These are phyloP conservation scores for Trichoderma polysporum DNA, from an alignment of 2,329 filamentous ascomycete species.

Conservation along the genomic window DNA sequence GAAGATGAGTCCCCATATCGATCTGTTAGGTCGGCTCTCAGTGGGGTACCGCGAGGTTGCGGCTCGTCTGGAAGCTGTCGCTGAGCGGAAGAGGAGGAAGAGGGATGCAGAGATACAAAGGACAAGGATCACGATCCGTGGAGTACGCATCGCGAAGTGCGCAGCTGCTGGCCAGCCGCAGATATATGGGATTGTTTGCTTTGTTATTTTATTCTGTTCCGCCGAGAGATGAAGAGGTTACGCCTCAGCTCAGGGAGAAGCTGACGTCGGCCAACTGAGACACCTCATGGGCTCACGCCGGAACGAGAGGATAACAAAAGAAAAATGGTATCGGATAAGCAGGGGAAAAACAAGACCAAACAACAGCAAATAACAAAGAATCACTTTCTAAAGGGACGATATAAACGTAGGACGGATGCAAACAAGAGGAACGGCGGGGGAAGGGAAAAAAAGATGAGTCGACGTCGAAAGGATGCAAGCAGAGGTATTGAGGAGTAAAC, in stretches of 20 bases:
- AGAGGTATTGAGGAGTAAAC: conserved; percentile 4
- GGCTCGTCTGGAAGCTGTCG: conserved; percentile 41
- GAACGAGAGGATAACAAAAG: not conserved
- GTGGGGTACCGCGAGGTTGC: conserved; percentile 29
- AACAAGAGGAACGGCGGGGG: not conserved
- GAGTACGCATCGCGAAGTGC: conserved; percentile 50
- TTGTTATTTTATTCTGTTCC: not conserved
- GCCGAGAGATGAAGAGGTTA: not conserved
- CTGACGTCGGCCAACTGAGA: conserved; percentile 19
- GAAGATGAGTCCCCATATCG: conserved; percentile 56
- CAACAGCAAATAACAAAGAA: not conserved
- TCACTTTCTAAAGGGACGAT: conserved; percentile 8
- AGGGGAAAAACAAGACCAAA: not conserved
- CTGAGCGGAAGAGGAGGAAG: conserved; percentile 55
- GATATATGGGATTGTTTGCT: conserved; percentile 11
- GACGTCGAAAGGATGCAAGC: not conserved
- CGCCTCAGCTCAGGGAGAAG: conserved; percentile 22
- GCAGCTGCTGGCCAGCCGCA: not conserved
- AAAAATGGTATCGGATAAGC: not conserved
- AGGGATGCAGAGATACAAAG: conserved; percentile 54
- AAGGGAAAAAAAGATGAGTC: not conserved
- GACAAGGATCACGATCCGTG: conserved; percentile 53
- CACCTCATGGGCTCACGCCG: conserved; percentile 21
- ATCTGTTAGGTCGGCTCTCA: conserved; percentile 27
- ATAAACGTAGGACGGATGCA: conserved; percentile 8